Base-by-base conservation (phyloP, 768 basidiomycete species). In the Suillus placidus region DNA sequence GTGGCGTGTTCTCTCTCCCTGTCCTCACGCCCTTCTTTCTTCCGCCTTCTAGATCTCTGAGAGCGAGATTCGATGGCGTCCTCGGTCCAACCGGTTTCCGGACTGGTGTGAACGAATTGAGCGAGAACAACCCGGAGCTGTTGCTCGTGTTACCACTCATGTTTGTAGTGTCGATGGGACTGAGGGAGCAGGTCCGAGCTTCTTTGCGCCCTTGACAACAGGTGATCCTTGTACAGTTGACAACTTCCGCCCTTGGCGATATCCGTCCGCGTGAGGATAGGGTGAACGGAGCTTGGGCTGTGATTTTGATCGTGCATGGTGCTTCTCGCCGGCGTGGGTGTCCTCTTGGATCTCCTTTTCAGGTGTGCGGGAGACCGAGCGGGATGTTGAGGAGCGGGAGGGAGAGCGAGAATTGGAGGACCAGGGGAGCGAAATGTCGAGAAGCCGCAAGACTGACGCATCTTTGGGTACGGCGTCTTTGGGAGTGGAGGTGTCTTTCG, bases 381-480 rank as follows among this genome's bases (percentile, higher is more conserved):
- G 69, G 23, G 74, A 70, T 10, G 35, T 34, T 26, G 74, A 68
- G 6, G 64, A 61, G 30, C 58, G 68, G 18, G 68, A 61, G 1
- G 67, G 16, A 43, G 75, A 63, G 32, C 65, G 61, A 34, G 72
- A 70, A 37, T 63, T 55, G 32, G 76, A 77, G 0, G 58, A 20
- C 79, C 75, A 78, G 1, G 78, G 81, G 23, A 80, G 71, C 51
- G 77, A 70, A 38, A 78, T 73, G 30, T 80, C 78, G 20, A 77
- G 69, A 47, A 76, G 70, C 58, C 73, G 79, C 13, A 78, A 69
- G 13, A 64, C 42, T 12, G 71, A 70, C 5, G 66, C 63, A 18
- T 76, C 78, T 47, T 71, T 76, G 12, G 58, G 26, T 32, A 42
- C 2, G 12, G 30, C 6, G 23, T 77, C 77, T 37, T 72, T 76